Percentiles rank a stretch among this genome's conserved stretches.
Evolutionary conservation across 768 basidiomycete genomes (phyloP).

Genomic region (Russula earlei): DNA sequence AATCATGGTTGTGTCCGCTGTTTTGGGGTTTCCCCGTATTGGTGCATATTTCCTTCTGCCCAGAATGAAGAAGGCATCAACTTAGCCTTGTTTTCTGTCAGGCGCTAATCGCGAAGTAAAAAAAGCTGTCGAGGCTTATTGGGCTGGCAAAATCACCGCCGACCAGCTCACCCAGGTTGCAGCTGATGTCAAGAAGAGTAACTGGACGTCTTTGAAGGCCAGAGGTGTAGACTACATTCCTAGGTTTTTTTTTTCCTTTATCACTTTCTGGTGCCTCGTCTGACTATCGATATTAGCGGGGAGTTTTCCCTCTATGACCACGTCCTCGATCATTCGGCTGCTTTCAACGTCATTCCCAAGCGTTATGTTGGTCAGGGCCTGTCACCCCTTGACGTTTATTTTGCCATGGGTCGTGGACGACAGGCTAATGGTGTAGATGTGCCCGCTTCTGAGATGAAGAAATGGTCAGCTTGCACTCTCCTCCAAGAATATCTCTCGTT

Average conservation of each 20-base stretch:
- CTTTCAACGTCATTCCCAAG: conserved; percentile 94
- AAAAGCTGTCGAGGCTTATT: conserved; percentile 98
- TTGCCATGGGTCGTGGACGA: conserved; percentile 98
- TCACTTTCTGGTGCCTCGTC: conserved; percentile 18
- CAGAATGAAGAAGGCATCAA: not conserved
- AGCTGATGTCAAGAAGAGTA: conserved; percentile 77
- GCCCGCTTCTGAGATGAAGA: conserved; percentile 98
- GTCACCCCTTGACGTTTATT: conserved; percentile 88
- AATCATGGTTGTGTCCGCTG: conserved; percentile 69
- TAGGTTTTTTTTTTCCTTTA: conserved; percentile 48
- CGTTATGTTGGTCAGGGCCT: conserved; percentile 83
- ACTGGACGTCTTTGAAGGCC: conserved; percentile 79
- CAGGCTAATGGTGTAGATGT: conserved; percentile 93
- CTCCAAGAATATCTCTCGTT: not conserved
- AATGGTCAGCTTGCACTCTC: conserved; percentile 58
- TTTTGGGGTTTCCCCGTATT: conserved; percentile 90
- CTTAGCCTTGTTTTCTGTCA: conserved; percentile 24
- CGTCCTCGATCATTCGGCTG: conserved; percentile 91
- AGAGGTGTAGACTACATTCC: conserved; percentile 86
- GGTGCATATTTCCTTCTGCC: conserved; percentile 34
- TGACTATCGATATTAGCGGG: conserved; percentile 53
- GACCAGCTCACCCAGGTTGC: conserved; percentile 84
- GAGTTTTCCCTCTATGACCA: conserved; percentile 99
- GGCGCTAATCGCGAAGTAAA: conserved; percentile 93
- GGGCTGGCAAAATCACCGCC: conserved; percentile 84